Percentiles rank a stretch among this genome's conserved stretches.
Conservation (phyloP, 805 yeast species). For the Wickerhamomyces rabaulensis region DNA sequence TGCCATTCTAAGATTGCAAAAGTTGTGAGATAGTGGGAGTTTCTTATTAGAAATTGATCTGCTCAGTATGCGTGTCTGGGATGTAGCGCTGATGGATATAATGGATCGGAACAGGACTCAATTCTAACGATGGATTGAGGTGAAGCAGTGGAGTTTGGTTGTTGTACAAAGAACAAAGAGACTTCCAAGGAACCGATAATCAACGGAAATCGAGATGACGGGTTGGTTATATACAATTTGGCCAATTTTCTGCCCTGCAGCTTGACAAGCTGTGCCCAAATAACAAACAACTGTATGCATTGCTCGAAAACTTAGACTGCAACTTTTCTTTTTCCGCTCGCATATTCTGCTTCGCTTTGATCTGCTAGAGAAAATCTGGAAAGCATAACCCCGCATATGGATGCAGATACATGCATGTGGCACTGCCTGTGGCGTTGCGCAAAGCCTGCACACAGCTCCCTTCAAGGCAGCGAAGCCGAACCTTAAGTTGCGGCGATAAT, state of each 20-base stretch:
- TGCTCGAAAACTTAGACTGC: neutral
- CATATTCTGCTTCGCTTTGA: conserved; percentile 2
- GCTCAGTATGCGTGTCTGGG: neutral
- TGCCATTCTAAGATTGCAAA: conserved; percentile 1
- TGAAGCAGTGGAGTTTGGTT: neutral
- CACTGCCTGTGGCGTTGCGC: neutral
- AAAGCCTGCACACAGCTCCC: neutral
- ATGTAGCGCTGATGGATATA: neutral
- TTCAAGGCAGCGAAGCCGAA: neutral
- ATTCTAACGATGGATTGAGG: neutral
- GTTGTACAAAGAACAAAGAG: neutral
- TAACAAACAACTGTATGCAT: too few relatives aligned
- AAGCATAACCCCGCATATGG: neutral
- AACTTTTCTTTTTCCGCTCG: neutral
- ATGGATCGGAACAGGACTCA: neutral
- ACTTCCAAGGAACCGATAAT: neutral
- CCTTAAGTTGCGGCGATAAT: neutral
- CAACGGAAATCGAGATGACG: neutral
- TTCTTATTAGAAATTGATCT: neutral
- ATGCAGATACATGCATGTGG: neutral
- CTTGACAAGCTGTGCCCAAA: neutral
- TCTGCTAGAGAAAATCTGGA: conserved; percentile 10
- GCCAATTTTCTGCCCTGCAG: neutral
- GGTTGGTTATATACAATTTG: neutral
- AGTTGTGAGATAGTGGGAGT: neutral